These are phyloP conservation scores for Neonectria hederae DNA, from an alignment of 2,329 filamentous ascomycete species.

Conservation along the genomic window DNA sequence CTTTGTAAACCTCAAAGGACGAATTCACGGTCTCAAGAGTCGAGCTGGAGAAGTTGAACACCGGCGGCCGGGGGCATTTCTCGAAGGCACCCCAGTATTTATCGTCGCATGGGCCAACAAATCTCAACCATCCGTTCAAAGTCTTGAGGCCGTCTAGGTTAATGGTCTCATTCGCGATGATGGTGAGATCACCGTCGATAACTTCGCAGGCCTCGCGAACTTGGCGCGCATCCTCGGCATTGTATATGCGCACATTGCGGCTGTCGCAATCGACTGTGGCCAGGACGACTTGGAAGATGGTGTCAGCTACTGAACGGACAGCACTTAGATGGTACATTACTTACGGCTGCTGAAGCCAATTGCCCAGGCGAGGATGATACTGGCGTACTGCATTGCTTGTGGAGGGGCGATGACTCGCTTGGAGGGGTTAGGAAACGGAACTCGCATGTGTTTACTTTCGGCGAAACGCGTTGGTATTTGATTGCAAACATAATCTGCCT, in stretches of 20 bases:
- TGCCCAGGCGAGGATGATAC: not conserved
- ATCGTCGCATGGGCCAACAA: too few relatives aligned
- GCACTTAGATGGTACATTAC: not conserved
- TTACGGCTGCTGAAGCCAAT: not conserved
- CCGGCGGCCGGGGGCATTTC: not conserved
- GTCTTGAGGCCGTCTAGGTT: not conserved
- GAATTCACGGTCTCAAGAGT: not conserved
- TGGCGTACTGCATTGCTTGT: too few relatives aligned
- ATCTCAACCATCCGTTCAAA: not conserved
- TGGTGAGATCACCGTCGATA: not conserved
- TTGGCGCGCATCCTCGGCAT: not conserved
- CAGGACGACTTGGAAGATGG: not conserved
- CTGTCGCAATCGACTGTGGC: slow-evolving; percentile 1
- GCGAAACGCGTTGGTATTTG: too few relatives aligned
- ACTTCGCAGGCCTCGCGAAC: not conserved
- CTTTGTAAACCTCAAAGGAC: not conserved
- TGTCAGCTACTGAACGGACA: not conserved
- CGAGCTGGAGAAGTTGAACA: not conserved
- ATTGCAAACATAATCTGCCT: too few relatives aligned
- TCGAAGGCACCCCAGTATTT: not conserved
- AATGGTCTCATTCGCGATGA: not conserved
- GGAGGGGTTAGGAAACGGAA: too few relatives aligned
- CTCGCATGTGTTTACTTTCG: too few relatives aligned
- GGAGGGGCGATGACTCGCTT: too few relatives aligned
- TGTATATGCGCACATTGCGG: not conserved